These are phyloP conservation scores for Peronospora belbahrii DNA, from an alignment of 352 stramenopile genomes.

Conservation along the genomic window DNA sequence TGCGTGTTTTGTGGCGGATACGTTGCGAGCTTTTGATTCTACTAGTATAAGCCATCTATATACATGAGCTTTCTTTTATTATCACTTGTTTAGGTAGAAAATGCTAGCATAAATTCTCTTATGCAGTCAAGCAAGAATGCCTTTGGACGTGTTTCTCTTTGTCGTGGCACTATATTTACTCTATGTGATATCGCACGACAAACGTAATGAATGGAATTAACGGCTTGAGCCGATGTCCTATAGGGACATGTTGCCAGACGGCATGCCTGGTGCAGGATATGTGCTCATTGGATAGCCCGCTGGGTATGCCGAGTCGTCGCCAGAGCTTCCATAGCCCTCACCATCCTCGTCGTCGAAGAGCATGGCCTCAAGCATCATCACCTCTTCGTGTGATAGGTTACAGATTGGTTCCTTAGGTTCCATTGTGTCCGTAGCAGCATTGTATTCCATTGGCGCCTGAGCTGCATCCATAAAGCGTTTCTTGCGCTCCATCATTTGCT, in stretches of 20 bases:
- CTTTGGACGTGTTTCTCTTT: slow-evolving; percentile 21
- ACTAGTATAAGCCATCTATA: background rate
- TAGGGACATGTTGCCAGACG: slow-evolving; percentile 23
- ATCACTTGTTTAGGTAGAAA: slow-evolving; percentile 15
- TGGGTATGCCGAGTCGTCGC: slow-evolving; percentile 8
- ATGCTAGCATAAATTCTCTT: slow-evolving; percentile 14
- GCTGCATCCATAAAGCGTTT: slow-evolving; percentile 39
- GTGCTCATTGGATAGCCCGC: slow-evolving; percentile 5
- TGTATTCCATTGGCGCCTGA: slow-evolving; percentile 29
- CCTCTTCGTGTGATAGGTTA: slow-evolving; percentile 33
- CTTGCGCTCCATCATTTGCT: slow-evolving; percentile 46
- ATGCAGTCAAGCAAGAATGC: slow-evolving; percentile 6
- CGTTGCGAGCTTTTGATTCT: slow-evolving; percentile 1
- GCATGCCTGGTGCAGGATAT: slow-evolving; percentile 14
- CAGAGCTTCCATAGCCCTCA: slow-evolving; percentile 9
- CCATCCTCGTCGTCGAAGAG: slow-evolving; percentile 35
- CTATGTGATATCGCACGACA: slow-evolving; percentile 27
- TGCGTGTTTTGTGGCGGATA: background rate
- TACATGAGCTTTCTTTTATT: slow-evolving; percentile 10
- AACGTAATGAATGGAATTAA: slow-evolving; percentile 15
- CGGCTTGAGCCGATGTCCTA: slow-evolving; percentile 6
- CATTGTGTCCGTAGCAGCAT: slow-evolving; percentile 22
- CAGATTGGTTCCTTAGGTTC: slow-evolving; percentile 33
- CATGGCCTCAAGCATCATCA: slow-evolving; percentile 38
- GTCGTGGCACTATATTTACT: slow-evolving; percentile 30